Conservation (phyloP, 768 basidiomycete species). For the Postia placenta region DNA sequence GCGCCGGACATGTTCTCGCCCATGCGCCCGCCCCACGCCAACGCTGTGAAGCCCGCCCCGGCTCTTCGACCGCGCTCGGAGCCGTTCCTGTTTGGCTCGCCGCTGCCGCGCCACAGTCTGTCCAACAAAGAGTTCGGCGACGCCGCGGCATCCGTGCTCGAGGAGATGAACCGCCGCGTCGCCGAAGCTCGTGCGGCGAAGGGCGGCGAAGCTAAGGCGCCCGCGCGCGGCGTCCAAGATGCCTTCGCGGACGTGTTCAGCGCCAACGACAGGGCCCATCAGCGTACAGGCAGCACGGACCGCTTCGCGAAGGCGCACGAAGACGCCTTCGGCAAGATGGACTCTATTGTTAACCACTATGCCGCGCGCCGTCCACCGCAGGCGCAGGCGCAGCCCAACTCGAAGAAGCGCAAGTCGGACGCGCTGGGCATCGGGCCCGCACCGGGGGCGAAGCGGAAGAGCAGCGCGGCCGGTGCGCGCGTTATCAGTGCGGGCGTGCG, state of each 20-base stretch:
- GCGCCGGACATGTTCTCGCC: conserved; percentile 38
- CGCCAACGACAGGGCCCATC: conserved; percentile 1
- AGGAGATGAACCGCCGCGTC: conserved; percentile 78
- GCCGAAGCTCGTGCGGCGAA: conserved; percentile 48
- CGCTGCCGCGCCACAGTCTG: conserved; percentile 53
- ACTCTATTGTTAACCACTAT: conserved; percentile 57
- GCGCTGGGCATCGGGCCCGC: conserved; percentile 34
- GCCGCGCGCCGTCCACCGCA: conserved; percentile 32
- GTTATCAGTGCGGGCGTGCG: conserved; percentile 44
- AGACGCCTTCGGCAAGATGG: conserved; percentile 69
- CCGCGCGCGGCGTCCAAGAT: not conserved
- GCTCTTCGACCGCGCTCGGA: conserved; percentile 25
- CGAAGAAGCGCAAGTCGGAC: conserved; percentile 45
- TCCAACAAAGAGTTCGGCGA: conserved; percentile 62
- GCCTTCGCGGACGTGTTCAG: not conserved
- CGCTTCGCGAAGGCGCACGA: conserved; percentile 58
- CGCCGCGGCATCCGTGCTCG: conserved; percentile 65
- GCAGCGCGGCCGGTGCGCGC: conserved; percentile 30
- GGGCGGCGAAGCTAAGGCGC: not conserved
- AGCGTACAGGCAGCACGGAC: conserved; percentile 10
- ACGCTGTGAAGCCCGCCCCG: not conserved
- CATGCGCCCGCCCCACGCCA: conserved; percentile 16
- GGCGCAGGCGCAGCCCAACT: conserved; percentile 20
- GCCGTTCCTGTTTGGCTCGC: conserved; percentile 77
- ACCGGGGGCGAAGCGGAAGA: conserved; percentile 20